These are phyloP conservation scores for Grifola frondosa DNA, from an alignment of 1,284 basidiomycete species.

Conservation along the genomic window DNA sequence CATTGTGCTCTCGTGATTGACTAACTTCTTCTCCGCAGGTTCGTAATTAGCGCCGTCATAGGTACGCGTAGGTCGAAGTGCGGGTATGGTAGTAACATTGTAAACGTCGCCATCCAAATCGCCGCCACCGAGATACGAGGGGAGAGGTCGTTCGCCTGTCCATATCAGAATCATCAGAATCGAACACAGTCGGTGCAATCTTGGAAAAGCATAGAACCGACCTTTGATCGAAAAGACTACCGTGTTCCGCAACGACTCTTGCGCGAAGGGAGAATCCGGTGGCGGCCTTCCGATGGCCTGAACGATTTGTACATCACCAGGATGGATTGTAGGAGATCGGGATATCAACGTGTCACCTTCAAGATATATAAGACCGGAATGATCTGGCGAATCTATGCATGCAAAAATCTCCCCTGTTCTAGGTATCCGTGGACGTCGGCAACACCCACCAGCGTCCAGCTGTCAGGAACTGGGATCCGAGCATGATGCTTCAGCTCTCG, in stretches of 20 bases:
- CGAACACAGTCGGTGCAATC: too few species aligned
- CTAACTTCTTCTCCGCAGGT: slow-evolving; percentile 44
- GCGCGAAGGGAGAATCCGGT: slow-evolving; percentile 47
- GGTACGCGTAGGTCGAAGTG: slow-evolving; percentile 20
- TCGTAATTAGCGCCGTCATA: slow-evolving; percentile 52
- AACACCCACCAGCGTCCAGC: slow-evolving; percentile 67
- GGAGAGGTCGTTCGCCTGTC: slow-evolving; percentile 54
- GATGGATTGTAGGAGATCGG: slow-evolving; percentile 65
- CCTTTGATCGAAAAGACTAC: slow-evolving; percentile 60
- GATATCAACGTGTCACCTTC: slow-evolving; percentile 58
- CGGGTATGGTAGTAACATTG: slow-evolving; percentile 42
- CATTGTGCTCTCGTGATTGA: slow-evolving; percentile 60
- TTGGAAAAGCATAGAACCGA: slow-evolving; percentile 29
- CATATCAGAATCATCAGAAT: neutral
- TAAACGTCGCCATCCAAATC: slow-evolving; percentile 65
- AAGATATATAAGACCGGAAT: slow-evolving; percentile 42
- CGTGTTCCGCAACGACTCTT: slow-evolving; percentile 52
- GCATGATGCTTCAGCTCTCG: slow-evolving; percentile 67
- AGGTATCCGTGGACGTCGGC: slow-evolving; percentile 59
- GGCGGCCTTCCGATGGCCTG: slow-evolving; percentile 60
- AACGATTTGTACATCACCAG: slow-evolving; percentile 65
- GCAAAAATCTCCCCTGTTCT: slow-evolving; percentile 55
- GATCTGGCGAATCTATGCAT: slow-evolving; percentile 45
- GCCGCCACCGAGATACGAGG: slow-evolving; percentile 63
- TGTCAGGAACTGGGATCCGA: slow-evolving; percentile 61